Base-by-base conservation (phyloP, 2,329 filamentous ascomycete genomes). In the Colletotrichum sidae region DNA sequence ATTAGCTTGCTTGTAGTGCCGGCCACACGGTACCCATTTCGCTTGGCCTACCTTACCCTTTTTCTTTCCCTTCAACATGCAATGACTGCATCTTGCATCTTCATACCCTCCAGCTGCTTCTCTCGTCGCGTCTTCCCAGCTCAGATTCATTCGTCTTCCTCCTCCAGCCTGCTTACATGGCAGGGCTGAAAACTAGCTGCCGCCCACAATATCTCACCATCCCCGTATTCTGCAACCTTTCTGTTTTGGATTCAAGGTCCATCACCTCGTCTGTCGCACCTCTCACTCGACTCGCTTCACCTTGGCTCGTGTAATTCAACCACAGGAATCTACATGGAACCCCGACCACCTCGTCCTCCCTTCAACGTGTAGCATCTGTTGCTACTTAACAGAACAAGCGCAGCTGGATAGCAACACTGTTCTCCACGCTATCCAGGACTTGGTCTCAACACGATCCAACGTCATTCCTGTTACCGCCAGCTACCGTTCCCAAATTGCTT, bases 1-100 rank as follows among this genome's bases (percentile, higher is more conserved):
- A 57, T 51, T 65, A 65, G 57, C 51, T 17, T 25, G 33, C 39
- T 61, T 50, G 45, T 55, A 61, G 50, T 61, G 57, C 62, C 57
- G 41, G 51, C 46, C 52, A 49, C 51, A 55, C 57, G 57, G 62
- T 65, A 65, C 57, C 34, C 38, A 65, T 61, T 50, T 45, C 46
- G 44, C 56, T 51, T 55, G 56, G 37, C 42, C 13, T 45, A 65
- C 58, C 52, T 15, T 33, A 39, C 52, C 46, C 25, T 38, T 37
- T 62, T 38, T 46, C 57, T 15, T 55, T 15, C 57, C 57, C 25
- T 25, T 25, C 25, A 25, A 25, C 25, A 25, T 25, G 4, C 25
- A 25, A 25, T 25, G 25, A 25, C 25, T 25, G 57, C 57, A 51
- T 65, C 50, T 34, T 60, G 42, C 55, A 49, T 17, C 56, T 51